Evolutionary conservation across 1,139 yeast genomes (phyloP), one percentile per base, ranked within the genome.

Genomic region (Suhomyces yuchorum): DNA sequence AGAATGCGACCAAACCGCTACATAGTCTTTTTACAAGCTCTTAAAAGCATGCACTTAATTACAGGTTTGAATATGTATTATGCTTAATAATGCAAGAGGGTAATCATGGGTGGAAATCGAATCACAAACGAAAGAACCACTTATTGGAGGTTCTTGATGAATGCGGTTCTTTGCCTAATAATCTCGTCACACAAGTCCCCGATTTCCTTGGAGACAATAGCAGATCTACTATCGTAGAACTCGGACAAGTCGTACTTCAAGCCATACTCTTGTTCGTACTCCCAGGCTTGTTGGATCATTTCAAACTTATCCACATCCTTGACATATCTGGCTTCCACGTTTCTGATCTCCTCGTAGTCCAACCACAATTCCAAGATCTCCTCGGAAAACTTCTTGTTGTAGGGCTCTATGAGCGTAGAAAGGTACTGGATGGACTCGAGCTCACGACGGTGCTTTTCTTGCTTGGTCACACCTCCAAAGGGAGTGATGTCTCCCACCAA

Each of bases 401-500:
- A 86, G 8, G 86, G 85, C 51, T 73, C 66, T 24, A 91, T 77
- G 38, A 91, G 63, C 2, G 77, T 73, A 24, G 85, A 68, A 49
- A 93, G 66, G 63, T 85, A 91, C 40, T 78, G 64, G 57, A 93
- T 88, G 6, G 98, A 84, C 28, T 71, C 83, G 40, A 75, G 77
- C 62, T 93, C 99, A 50, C 98, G 78, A 50, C 86, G 77, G 62
- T 90, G 96, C 66, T 93, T 93, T 57, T 81, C 85, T 15, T 57
- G 55, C 61, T 86, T 86, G 39, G 82, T 67, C n/a, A 88, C 82
- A 0, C 77, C 79, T 52, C 85, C 96, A 59, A 80, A 81, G 12
- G 99, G 99, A 1, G 97, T 91, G 49, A 93, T 90, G 65, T 93
- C 99, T 12, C 98, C 98, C 9, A 93, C 98, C 34, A 93, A 71